Evolutionary conservation across 23 red algal species (phyloP).

Genomic region (Agarophyton chilense): DNA sequence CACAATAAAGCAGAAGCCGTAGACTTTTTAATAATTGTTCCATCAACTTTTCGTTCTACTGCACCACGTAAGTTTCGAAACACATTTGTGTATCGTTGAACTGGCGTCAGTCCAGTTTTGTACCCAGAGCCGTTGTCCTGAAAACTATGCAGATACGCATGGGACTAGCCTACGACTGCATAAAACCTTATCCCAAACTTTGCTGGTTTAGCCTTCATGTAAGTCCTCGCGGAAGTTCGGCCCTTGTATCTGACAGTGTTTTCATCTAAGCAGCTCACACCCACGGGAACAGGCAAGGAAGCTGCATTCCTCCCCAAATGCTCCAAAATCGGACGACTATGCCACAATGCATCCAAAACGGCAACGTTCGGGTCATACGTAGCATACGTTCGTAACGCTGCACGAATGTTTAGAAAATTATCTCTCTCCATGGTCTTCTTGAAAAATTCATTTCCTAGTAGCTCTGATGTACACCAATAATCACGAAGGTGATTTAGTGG

Average conservation of each 20-base stretch:
- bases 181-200: constrained; percentile 8
- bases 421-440: not conserved
- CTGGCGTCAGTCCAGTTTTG: too few species aligned
- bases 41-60: not conserved
- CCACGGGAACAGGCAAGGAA: not conserved
- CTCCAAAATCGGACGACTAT: not conserved
- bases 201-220: not conserved
- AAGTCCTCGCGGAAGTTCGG: not conserved
- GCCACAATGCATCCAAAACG: not conserved
- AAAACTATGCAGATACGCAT: too few species aligned
- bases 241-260: not conserved
- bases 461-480: not conserved
- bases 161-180: too few species aligned
- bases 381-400: not conserved
- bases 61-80: not conserved
- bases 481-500: not conserved
- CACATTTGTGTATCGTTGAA: constrained; percentile 1
- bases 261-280: not conserved
- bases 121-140: too few species aligned
- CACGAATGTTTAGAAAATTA: not conserved
- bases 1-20: not conserved
- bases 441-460: not conserved
- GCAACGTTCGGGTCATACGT: not conserved
- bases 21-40: not conserved
- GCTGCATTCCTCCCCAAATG: not conserved